Evolutionary conservation across 164 flowering plant species (phyloP), one percentile per base, ranked within the genome.

Genomic region (Nymphaea colorata): DNA sequence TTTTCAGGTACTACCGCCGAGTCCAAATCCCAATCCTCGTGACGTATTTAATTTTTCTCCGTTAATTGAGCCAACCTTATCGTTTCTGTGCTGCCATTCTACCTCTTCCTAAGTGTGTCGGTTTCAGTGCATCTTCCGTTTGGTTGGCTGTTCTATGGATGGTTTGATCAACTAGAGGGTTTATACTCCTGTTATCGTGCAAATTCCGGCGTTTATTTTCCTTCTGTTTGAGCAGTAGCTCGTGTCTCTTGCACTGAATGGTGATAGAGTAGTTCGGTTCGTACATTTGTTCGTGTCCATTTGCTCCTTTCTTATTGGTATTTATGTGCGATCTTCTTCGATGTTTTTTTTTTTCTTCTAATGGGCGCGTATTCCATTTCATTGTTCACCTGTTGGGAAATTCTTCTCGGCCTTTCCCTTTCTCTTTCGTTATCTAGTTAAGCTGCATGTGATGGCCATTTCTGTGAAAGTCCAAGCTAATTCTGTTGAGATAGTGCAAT

Each of bases 1-100:
- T 68, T 89, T 83, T 73, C 79, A 83, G 92, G 96, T 86, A 51
- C 57, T 51, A 15, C 57, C 14, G 14, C 57, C 57, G 4, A 25
- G 36, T 25, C 36, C 36, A 51, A 51, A 51, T 51, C 5, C 15
- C 14, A 15, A 2, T 51, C 57, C 57, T 51, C 8, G 8, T 51
- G 57, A 8, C 14, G 8, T 51, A 3, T 10, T 3, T 2, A 10
- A 8, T 15, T 51, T 10, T 5, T 10, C 8, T 10, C 14, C 14
- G 15, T 10, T 8, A 15, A 51, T 51, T 51, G 57, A 51, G 8
- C 57, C 57, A 10, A 51, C 14, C 14, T 51, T 15, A 15, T 10
- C 57, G 14, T 51, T 51, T 51, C 57, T 10, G 14, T 51, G 8
- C 57, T 51, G 14, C 14, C 8, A 3, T 51, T 51, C 15, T 51